Conservation (phyloP, 331 rosid genomes). For the Phaseolus coccineus region DNA sequence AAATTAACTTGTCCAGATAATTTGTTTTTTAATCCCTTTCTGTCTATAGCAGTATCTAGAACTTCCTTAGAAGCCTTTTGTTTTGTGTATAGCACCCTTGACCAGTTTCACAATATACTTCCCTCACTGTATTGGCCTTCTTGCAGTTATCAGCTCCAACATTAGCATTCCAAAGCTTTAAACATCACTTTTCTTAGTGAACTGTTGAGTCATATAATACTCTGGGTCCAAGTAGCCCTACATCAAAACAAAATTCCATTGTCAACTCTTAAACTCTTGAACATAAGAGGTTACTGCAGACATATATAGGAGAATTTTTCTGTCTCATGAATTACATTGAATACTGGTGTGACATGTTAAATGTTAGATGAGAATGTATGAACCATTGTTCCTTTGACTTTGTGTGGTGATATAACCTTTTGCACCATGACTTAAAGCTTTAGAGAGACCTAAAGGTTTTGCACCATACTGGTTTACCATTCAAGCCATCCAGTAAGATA, state of each 20-base stretch:
- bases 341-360: background rate
- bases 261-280: background rate
- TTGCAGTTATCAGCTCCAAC: constrained; percentile 76
- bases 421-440: constrained; percentile 49
- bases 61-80: constrained; percentile 49
- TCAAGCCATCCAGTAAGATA: constrained; percentile 55
- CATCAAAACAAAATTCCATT: constrained; percentile 35
- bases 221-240: constrained; percentile 87
- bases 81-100: constrained; percentile 48
- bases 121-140: constrained; percentile 70
- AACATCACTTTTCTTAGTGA: constrained; percentile 80
- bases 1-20: no score
- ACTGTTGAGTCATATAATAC: constrained; percentile 67
- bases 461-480: constrained; percentile 50
- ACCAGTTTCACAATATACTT: constrained; percentile 70
- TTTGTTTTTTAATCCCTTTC: no score
- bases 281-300: background rate
- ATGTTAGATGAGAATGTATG: constrained; percentile 6
- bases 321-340: no score
- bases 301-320: no score
- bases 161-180: constrained; percentile 75
- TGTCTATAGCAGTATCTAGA: constrained; percentile 43
- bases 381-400: constrained; percentile 62
- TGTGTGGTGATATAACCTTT: constrained; percentile 55
- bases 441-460: constrained; percentile 51